Base-by-base conservation (phyloP, 2,329 filamentous ascomycete species). In the Monosporascus sp. region DNA sequence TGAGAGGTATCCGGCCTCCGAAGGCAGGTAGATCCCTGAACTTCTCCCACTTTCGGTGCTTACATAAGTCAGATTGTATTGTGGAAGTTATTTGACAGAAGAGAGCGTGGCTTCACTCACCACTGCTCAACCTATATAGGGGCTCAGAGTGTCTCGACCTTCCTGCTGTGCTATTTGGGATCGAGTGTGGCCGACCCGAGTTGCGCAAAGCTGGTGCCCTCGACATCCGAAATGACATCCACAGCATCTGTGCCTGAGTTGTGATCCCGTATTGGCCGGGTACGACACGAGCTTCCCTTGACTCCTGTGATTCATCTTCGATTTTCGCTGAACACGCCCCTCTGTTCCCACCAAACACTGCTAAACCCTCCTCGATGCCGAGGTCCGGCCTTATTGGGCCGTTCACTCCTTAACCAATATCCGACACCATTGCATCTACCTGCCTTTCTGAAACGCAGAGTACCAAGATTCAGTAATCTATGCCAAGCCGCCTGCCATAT, bases 151-250 rank as follows among this genome's bases (percentile, higher is more conserved):
- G 46, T 49, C 52, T 50, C 44, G 11, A 44, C 43, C 38, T 49
- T 35, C 35, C 51, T 55, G 55, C 48, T 55, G 64, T 63, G 48
- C 50, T 22, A 53, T 62, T 60, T 55, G 54, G 17, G 51, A 60
- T 56, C 50, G 51, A 48, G 36, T 38, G 49, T 56, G 50, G 44
- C 55, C 51, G 43, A 39, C 57, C 44, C 55, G 48, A 48, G 53
- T 60, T 52, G 60, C 61, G 57, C 54, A 59, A 61, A 60, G 55
- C 55, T 57, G 52, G 52, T 58, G 52, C 51, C 48, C 59, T 54
- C 5, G 54, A 47, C 38, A 50, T 51, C 61, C 54, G 56, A 56
- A 52, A 60, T 60, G 50, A 62, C 53, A 52, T 57, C 57, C 57
- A 55, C 55, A 47, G 53, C 60, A 53, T 41, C 51, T 57, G 52